Evolutionary conservation across 345 rosid species (phyloP), one percentile per base, ranked within the genome.

Genomic region (Excoecaria cochinchinensis): DNA sequence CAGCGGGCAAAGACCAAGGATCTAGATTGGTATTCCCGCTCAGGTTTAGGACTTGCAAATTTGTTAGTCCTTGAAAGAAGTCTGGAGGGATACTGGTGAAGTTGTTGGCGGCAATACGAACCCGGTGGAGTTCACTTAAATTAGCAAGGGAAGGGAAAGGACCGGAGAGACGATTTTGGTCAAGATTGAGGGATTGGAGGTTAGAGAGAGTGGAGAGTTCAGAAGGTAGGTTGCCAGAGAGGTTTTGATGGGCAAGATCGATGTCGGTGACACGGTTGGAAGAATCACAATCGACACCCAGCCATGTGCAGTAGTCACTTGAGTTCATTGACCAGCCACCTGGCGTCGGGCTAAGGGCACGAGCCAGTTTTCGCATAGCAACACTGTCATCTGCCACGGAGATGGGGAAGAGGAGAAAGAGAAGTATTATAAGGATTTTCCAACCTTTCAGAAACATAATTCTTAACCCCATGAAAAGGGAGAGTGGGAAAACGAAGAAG

Each of bases 1-100:
- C 92, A 1, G 67, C 8, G 5, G 99, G 97, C 46, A 95, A 80
- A 48, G 70, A 13, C 99, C 99, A 95, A 0, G 90, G 60, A 0
- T 66, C 63, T 8, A 95, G 72, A 38, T 80, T 15, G 0, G 0
- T 0, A 46, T 90, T 87, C 0, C 84, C 73, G 67, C 88, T 77
- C 58, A 92, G 24, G 71, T 89, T 83, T 65, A 92, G 76, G 24
- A 15, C 64, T 47, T 77, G 88, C 47, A 92, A 81, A 76, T 75
- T 83, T 11, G 90, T 70, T 52, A 95, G 90, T 8, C 93, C 97
- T 16, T 75, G 69, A 76, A 94, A 91, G 78, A 87, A 89, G 48
- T 85, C 90, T 1, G 71, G 3, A 7, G 90, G 79, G n/a, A 91
- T 76, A 42, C 85, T 76, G 40, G 84, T 82, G 85, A 95, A 95